These are phyloP conservation scores for Curvularia hawaiiensis DNA, from an alignment of 2,329 filamentous ascomycete species.

Conservation along the genomic window DNA sequence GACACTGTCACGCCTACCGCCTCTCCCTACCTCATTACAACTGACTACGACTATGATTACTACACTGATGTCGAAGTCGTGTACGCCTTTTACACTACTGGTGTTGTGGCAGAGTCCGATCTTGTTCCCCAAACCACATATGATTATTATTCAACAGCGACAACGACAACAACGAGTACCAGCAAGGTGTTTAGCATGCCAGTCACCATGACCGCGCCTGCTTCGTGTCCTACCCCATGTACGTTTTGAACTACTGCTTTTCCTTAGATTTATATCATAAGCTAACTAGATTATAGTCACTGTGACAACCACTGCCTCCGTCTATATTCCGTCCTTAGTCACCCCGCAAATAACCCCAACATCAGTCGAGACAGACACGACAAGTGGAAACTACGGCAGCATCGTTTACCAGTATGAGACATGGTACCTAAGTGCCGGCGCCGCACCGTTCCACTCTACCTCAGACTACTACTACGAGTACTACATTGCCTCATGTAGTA, in stretches of 20 bases:
- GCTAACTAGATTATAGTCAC: slow-evolving; percentile 15
- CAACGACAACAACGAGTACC: slow-evolving; percentile 13
- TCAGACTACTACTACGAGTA: slow-evolving; percentile 30
- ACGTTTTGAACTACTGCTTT: neutral
- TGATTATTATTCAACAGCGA: slow-evolving; percentile 14
- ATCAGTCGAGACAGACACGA: slow-evolving; percentile 22
- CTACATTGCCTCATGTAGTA: slow-evolving; percentile 35
- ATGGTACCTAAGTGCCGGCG: slow-evolving; percentile 32
- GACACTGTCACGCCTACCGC: slow-evolving; percentile 32
- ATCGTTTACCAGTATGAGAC: slow-evolving; percentile 24
- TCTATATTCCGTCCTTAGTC: slow-evolving; percentile 32
- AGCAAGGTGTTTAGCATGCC: slow-evolving; percentile 32
- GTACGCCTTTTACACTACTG: slow-evolving; percentile 28
- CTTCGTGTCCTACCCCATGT: slow-evolving; percentile 33
- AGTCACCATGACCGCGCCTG: slow-evolving; percentile 39
- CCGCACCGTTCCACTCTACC: slow-evolving; percentile 32
- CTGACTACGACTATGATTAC: slow-evolving; percentile 14
- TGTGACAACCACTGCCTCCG: slow-evolving; percentile 24
- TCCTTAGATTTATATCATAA: neutral
- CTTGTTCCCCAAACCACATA: slow-evolving; percentile 22
- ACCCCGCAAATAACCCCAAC: slow-evolving; percentile 31
- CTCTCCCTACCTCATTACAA: slow-evolving; percentile 21
- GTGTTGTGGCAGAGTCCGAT: slow-evolving; percentile 32
- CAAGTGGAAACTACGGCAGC: slow-evolving; percentile 12
- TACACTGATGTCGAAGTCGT: slow-evolving; percentile 21